Evolutionary conservation across 2,329 filamentous ascomycete genomes (phyloP), one percentile per base, ranked within the genome.

Genomic region (Aureobasidium mangrovei): DNA sequence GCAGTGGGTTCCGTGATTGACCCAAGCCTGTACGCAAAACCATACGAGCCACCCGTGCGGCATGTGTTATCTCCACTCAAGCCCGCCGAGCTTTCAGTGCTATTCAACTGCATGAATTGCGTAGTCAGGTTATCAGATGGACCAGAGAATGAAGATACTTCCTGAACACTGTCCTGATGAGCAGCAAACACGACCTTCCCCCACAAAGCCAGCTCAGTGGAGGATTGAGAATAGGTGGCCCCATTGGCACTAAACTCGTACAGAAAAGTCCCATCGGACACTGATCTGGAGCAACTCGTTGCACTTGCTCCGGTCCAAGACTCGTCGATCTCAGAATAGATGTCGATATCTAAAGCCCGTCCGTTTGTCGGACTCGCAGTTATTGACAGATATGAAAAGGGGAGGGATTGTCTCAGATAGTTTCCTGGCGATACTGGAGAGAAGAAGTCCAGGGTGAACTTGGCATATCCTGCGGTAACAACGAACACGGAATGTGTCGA

Each of bases 281-380:
- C 29, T 35, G 54, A 43, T 51, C 10, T 55, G 56, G 8, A 64
- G 63, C 9, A 55, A 62, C 31, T 57, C 57, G 41, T 41, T 12
- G 53, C 45, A 10, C 53, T 57, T 24, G 62, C 63, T 8, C 72
- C 73, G n/a, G 69, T 66, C 71, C 72, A 75, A 44, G 67, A 67
- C 24, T 68, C 69, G 57, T 74, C 72, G 29, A 75, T 72, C 56
- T 71, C 69, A 1, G 69, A 70, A 55, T 71, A 73, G 3, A 74
- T 59, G 52, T 74, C 70, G 10, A 75, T 63, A 27, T 42, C 40
- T 7, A 8, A 8, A 18, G 26, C 6, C 9, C 24, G 5, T 28
- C 9, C 40, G 26, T 42, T 12, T 7, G 5, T 42, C 7, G 40
- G n/a, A 7, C 61, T 57, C 39, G 64, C 58, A 3, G 56, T 57